These are phyloP conservation scores for Cryphonectria parasitica DNA, from an alignment of 2,329 filamentous ascomycete genomes.

Conservation along the genomic window DNA sequence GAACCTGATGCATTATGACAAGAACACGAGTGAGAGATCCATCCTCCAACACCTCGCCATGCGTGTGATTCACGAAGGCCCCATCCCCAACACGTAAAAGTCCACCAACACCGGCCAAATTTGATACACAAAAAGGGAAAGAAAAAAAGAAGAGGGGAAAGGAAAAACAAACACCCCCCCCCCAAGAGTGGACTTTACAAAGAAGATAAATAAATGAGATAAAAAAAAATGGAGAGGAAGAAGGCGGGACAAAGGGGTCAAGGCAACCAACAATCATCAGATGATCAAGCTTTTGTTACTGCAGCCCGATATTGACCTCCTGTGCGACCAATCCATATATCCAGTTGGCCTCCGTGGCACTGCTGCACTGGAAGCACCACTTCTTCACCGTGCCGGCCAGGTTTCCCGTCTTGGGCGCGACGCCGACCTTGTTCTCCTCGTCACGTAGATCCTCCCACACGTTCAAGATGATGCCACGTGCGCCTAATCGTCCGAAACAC, in stretches of 20 bases:
- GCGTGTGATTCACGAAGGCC: slow-evolving; percentile 9
- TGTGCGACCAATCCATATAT: slow-evolving; percentile 61
- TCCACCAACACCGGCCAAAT: slow-evolving; percentile 8
- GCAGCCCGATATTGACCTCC: slow-evolving; percentile 49
- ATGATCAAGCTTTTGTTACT: slow-evolving; percentile 2
- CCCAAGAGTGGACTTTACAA: not conserved
- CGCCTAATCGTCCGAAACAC: slow-evolving; percentile 82
- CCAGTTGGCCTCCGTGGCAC: slow-evolving; percentile 57
- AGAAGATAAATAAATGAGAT: not conserved
- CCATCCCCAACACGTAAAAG: not conserved
- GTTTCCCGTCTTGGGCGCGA: slow-evolving; percentile 55
- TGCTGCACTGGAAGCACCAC: slow-evolving; percentile 66
- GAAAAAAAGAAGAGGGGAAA: slow-evolving; percentile 24
- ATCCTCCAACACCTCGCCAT: slow-evolving; percentile 27
- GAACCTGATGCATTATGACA: slow-evolving; percentile 17
- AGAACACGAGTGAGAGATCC: slow-evolving; percentile 21
- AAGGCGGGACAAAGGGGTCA: not conserved
- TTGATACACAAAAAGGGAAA: slow-evolving; percentile 21
- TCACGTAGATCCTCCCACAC: slow-evolving; percentile 80
- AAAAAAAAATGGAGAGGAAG: not conserved
- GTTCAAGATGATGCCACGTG: slow-evolving; percentile 84
- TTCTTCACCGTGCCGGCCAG: slow-evolving; percentile 61
- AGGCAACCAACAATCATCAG: not conserved
- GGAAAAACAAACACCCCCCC: too few relatives aligned
- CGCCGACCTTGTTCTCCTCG: slow-evolving; percentile 59